Base-by-base conservation (phyloP, 2,329 filamentous ascomycete genomes). In the Thielaviopsis musarum region DNA sequence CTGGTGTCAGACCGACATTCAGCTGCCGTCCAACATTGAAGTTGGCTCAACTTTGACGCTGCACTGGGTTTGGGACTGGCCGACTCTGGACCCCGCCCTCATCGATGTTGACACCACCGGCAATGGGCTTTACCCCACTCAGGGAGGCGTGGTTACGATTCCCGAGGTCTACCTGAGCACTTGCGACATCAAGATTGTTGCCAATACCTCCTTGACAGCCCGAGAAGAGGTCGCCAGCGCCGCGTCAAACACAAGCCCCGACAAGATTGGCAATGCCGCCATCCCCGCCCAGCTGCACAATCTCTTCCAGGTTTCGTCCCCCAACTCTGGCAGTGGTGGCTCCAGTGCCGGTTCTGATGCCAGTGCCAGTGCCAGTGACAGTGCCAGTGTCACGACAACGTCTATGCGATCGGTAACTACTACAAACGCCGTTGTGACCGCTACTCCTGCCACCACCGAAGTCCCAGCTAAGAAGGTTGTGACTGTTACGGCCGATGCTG, bases 31-130 rank as follows among this genome's bases (percentile, higher is more conserved):
- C 5, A 79, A 86, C 65, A 74, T 82, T 54, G 70, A 77, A n/a
- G 70, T 75, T 10, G 82, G 82, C 52, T 79, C 83, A 30, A 77
- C 78, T 28, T 88, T 91, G 69, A 91, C 89, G 2, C 72, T 95
- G 57, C 95, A 95, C 75, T 97, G 91, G 91, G 85, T 96, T 53
- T 97, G 93, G 93, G 86, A 95, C 70, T 98, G 90, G 88, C 84
- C 85, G 2, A 84, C 81, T 15, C 74, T 82, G 67, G 71, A 73
- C 66, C 66, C 66, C 48, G 70, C 69, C 63, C 70, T 67, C 64
- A 71, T 69, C 62, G 70, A 78, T 64, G 65, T 71, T 41, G 68
- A 70, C 17, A 67, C 66, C 21, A 73, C 71, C 54, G 67, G 67
- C 62, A 64, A 71, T 63, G 72, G 75, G 28, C 68, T 70, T 59